A percentile compares a stretch with the other conserved stretches of the same genome.
These are phyloP conservation scores for Hygrocybe coccinea DNA, from an alignment of 768 basidiomycete species.

Conservation along the genomic window DNA sequence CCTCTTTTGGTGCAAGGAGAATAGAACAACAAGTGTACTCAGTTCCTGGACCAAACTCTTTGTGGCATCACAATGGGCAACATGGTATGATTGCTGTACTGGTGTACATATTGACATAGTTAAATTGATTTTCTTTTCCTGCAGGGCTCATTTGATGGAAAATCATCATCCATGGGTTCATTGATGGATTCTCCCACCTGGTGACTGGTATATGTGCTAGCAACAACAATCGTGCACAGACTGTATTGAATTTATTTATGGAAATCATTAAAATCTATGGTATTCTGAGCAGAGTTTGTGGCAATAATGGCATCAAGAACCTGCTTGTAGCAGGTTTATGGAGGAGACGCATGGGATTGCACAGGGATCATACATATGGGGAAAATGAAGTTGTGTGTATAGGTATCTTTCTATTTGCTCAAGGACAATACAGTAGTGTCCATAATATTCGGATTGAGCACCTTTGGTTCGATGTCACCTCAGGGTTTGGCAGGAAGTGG, in stretches of 20 bases:
- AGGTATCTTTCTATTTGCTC: background rate
- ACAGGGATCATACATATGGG: conserved; percentile 37
- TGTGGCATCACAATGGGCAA: conserved; percentile 39
- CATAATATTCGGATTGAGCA: conserved; percentile 39
- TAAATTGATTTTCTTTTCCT: conserved; percentile 7
- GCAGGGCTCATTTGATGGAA: conserved; percentile 34
- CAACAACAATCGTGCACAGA: conserved; percentile 39
- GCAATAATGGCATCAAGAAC: conserved; percentile 34
- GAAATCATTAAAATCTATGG: conserved; percentile 6
- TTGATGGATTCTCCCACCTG: conserved; percentile 39
- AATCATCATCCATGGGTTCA: conserved; percentile 38
- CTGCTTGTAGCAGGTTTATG: conserved; percentile 29
- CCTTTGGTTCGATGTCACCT: conserved; percentile 37
- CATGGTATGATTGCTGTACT: conserved; percentile 26
- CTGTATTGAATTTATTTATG: conserved; percentile 36
- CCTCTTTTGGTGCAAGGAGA: conserved; percentile 19
- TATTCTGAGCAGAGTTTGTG: conserved; percentile 29
- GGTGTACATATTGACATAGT: background rate
- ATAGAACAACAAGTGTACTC: conserved; percentile 27
- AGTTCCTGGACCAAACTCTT: conserved; percentile 33
- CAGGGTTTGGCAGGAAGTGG: conserved; percentile 35
- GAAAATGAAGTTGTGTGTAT: conserved; percentile 19
- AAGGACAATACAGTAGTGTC: conserved; percentile 28
- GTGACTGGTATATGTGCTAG: conserved; percentile 32
- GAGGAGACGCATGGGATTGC: conserved; percentile 19